Conservation (phyloP, 129 eudicot genomes). For the sunflower (Helianthus annuus) region DNA sequence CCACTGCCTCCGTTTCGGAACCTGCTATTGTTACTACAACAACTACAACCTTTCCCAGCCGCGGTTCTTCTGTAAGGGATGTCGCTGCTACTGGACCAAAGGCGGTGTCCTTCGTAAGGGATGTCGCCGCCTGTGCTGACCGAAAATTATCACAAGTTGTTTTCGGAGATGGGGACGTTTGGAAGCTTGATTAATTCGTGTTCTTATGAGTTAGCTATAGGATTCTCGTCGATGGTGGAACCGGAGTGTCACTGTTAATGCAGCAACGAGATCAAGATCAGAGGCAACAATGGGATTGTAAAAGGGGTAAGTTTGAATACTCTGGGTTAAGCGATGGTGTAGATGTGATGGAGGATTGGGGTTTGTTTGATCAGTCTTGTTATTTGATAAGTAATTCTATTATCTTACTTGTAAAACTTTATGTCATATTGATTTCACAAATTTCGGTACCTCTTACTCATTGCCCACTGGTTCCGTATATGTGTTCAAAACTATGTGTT, state of each 20-base stretch:
- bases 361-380: constrained; percentile 20
- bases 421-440: too few relatives aligned
- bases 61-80: constrained; percentile 29
- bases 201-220: not conserved
- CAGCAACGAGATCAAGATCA: not conserved
- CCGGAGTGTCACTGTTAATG: not conserved
- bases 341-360: constrained; percentile 16
- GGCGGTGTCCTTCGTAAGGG: constrained; percentile 33
- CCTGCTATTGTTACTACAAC: constrained; percentile 36
- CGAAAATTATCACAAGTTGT: not conserved
- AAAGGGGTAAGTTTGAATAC: not conserved
- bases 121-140: not conserved
- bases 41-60: constrained; percentile 34
- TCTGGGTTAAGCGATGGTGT: not conserved
- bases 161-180: constrained; percentile 16
- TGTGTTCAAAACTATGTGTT: too few relatives aligned
- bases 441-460: too few relatives aligned
- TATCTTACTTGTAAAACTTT: too few relatives aligned
- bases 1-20: too few relatives aligned
- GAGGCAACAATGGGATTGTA: not conserved
- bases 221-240: not conserved
- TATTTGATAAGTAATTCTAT: not conserved
- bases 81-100: constrained; percentile 33
- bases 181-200: constrained; percentile 17
- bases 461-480: too few relatives aligned